Percentiles rank a stretch among this genome's conserved stretches.
Conservation (phyloP, 306 rosid genomes). For the Cucumis sativus region Cucumber_9930_V3 NC_026660.2:11697501-11698000, state of each 20-base stretch:
- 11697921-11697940: neutral
- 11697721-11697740: neutral
- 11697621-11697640: neutral
- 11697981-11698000: too few relatives aligned
- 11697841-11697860: neutral
- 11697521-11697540: slow-evolving; percentile 72
- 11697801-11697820: neutral
- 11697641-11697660: neutral
- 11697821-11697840: neutral
- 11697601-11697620: neutral
- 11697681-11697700: neutral
- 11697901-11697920: neutral
- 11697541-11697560: slow-evolving; percentile 7
- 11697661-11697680: neutral
- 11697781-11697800: neutral
- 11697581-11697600: neutral
- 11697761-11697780: neutral
- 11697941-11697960: too few relatives aligned
- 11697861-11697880: neutral
- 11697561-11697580: neutral
- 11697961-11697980: too few relatives aligned
- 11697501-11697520: slow-evolving; percentile 78
- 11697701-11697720: neutral
- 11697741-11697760: neutral
- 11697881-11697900: neutral